Base-by-base conservation (phyloP, 352 stramenopile species). In the Phytophthora vignae region DNA sequence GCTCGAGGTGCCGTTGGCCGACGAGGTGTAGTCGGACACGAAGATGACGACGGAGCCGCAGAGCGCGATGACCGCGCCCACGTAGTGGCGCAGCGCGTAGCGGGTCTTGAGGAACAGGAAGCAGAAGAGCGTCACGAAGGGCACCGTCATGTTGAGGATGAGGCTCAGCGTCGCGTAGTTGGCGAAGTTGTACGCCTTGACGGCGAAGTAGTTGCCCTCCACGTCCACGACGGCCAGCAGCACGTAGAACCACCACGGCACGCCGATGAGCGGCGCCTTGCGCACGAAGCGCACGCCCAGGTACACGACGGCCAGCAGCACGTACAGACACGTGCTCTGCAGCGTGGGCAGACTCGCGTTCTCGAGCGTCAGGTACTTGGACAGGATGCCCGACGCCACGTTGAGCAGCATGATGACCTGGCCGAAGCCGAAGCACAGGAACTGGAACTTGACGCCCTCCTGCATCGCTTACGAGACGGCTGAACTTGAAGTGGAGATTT, bases 111-210 rank as follows among this genome's bases (percentile, higher is more conserved):
- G 74, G 71, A 92, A 88, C 57, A 90, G 48, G 66, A 78, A 90
- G 73, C 81, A 88, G 71, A 92, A 83, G 67, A 90, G 60, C 63
- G 79, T 91, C 22, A 85, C 81, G 69, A 92, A 90, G 17, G 83
- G 83, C 64, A 92, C 80, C 17, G 85, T 91, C 68, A 87, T 79
- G 74, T 92, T 90, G 40, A 92, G 72, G 55, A 92, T 77, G 62
- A 90, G 74, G 15, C 81, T 84, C 36, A 88, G 80, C 38, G 83
- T 87, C 9, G 84, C 81, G 71, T 88, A 91, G 73, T 91, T 91
- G 69, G 81, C 79, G 75, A 87, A 88, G 66, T 88, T 88, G 79
- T 87, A 90, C 14, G 83, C 83, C 69, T 90, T 89, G 70, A 92
- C 81, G 21, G 77, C 75, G 54, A 88, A 92, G 77, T 88, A 91